Evolutionary conservation across 2,329 filamentous ascomycete genomes (phyloP).

Genomic region (Cryphonectria naterciae): DNA sequence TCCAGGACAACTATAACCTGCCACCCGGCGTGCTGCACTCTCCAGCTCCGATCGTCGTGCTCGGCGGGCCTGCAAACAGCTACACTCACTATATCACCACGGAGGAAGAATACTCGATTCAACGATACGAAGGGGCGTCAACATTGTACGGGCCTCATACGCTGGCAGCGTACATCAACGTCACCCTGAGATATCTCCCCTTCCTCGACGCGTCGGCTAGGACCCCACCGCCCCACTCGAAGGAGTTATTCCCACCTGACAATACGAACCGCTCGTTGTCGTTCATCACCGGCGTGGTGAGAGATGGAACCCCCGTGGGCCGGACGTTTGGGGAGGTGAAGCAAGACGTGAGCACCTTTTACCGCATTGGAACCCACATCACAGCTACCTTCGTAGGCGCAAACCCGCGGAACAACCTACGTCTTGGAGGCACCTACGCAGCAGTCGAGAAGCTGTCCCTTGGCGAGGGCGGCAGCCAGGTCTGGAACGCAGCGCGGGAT

Average conservation of each 20-base stretch:
- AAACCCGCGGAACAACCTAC: constrained; percentile 87
- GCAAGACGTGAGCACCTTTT: constrained; percentile 56
- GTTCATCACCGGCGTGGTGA: constrained; percentile 79
- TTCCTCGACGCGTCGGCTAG: constrained; percentile 60
- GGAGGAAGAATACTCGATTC: constrained; percentile 77
- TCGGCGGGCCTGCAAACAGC: constrained; percentile 87
- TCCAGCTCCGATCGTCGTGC: constrained; percentile 68
- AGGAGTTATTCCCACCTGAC: constrained; percentile 71
- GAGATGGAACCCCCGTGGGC: constrained; percentile 68
- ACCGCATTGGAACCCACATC: constrained; percentile 64
- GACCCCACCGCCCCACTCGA: constrained; percentile 42
- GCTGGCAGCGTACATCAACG: constrained; percentile 83
- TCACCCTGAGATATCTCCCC: constrained; percentile 71
- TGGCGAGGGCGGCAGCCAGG: constrained; percentile 34
- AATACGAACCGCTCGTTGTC: constrained; percentile 75
- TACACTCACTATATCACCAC: constrained; percentile 86
- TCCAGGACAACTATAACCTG: constrained; percentile 49
- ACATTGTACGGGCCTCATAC: constrained; percentile 86
- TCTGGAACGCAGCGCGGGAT: constrained; percentile 70
- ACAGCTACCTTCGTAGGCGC: constrained; percentile 78
- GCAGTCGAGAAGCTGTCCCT: constrained; percentile 68
- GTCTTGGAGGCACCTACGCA: constrained; percentile 76
- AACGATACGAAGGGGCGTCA: constrained; percentile 89
- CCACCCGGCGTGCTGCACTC: constrained; percentile 9
- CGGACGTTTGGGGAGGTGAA: constrained; percentile 72